Evolutionary conservation across 2,329 filamentous ascomycete species (phyloP), one percentile per base, ranked within the genome.

Genomic region (Ceratocystis alfenasii): DNA sequence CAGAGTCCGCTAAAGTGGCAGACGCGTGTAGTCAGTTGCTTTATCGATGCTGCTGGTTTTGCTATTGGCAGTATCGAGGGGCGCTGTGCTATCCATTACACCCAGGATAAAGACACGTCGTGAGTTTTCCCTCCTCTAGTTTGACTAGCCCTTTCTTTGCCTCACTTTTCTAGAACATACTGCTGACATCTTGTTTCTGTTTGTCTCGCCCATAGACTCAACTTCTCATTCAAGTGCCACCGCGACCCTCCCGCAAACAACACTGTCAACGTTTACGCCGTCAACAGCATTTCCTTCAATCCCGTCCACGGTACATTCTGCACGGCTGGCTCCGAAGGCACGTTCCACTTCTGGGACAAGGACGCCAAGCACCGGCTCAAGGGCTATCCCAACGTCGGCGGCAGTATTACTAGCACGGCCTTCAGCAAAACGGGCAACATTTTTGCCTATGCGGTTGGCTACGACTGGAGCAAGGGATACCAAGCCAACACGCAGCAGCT

Each of bases 171-270:
- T 36, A 36, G 33, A 36, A 12, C 33, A 12, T 36, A 8, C 33
- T 36, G 33, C 33, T 36, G 33, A 36, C 33, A 12, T 12, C 3
- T 1, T 36, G 33, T 10, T 33, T 22, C 25, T 61, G 20, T 44
- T 55, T 30, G 2, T 25, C 65, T 28, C 55, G 30, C 62, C 15
- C 20, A 6, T 70, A 87, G 86, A 72, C 88, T 87, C 73, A 97
- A 99, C 79, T 99, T 99, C 80, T 96, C 90, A 53, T 99, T 99
- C 85, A 97, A 97, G 78, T 99, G 94, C 77, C 94, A 99, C 76
- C 91, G 94, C 67, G 90, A 96, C 72, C 83, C 85, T 4, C 84
- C 88, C 1, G 78, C 85, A 66, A 84, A 83, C 72, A 92, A 90
- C 76, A 79, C 87, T 69, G 90, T 89, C 71, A 94, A 93, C 73